phyloP scores from a whole-genome alignment of 2,329 filamentous ascomycete species.

The Botrytis medusae region DNA sequence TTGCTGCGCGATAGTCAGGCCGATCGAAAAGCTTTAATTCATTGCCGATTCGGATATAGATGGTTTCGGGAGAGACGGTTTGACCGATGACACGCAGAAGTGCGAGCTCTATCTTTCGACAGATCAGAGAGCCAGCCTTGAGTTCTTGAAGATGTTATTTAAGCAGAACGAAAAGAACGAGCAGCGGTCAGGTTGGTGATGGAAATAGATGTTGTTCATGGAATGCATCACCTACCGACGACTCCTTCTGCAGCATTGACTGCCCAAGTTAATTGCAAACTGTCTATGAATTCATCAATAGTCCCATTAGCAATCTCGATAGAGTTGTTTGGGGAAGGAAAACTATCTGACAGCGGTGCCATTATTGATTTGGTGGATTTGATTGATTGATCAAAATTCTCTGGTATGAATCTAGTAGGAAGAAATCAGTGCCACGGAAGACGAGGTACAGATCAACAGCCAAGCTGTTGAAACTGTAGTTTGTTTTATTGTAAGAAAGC shows the following conservation, averaged over 20 bases:
- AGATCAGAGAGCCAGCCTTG: background rate
- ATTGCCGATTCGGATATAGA: background rate
- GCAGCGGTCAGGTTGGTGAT: accelerated
- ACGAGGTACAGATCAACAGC: background rate
- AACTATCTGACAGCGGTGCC: background rate
- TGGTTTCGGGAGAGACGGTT: background rate
- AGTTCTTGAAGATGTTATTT: background rate
- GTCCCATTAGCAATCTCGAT: background rate
- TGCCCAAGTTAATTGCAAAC: background rate
- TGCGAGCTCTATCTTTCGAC: background rate
- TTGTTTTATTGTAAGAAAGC: background rate
- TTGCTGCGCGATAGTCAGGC: background rate
- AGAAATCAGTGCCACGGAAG: background rate
- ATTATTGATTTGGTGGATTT: background rate
- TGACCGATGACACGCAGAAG: background rate
- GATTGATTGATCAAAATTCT: background rate
- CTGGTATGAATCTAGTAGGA: background rate
- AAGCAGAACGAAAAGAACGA: background rate
- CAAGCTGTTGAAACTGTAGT: background rate
- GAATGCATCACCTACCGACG: background rate
- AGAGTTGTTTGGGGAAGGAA: background rate
- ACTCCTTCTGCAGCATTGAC: background rate
- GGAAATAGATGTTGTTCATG: background rate
- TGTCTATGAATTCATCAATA: background rate
- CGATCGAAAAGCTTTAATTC: background rate